Evolutionary conservation across 805 yeast species (phyloP).

Genomic region (Zygotorulaspora sp.): DNA sequence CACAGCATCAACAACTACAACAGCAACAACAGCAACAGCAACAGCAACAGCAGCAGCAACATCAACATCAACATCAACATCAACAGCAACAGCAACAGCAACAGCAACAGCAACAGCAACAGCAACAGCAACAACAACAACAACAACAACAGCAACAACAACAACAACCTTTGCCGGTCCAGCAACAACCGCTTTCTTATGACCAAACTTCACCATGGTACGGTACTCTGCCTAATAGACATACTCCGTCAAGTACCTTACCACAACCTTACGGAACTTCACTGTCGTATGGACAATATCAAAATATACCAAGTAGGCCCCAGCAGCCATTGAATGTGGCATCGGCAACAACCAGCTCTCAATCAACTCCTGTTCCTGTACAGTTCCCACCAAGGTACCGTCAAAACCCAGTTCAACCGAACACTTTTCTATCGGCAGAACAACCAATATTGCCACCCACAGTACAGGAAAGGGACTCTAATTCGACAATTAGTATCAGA

Average conservation of each 20-base stretch:
- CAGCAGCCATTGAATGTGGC: slow-evolving; percentile 5
- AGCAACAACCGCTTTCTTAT: slow-evolving; percentile 11
- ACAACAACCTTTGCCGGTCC: slow-evolving; percentile 6
- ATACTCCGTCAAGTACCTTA: slow-evolving; percentile 2
- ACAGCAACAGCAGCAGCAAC: slow-evolving; percentile 14
- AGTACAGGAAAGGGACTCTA: slow-evolving; percentile 8
- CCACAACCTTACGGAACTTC: slow-evolving; percentile 11
- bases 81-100: slow-evolving; percentile 10
- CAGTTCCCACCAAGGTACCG: slow-evolving; percentile 7
- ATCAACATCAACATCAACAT: slow-evolving; percentile 17
- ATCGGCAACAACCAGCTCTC: slow-evolving; percentile 5
- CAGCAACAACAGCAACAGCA: slow-evolving; percentile 7
- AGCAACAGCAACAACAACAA: slow-evolving; percentile 7
- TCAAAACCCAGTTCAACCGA: slow-evolving; percentile 2
- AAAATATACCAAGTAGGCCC: slow-evolving; percentile 4
- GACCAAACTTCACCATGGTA: slow-evolving; percentile 9
- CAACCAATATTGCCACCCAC: slow-evolving; percentile 2
- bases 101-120: slow-evolving; percentile 9
- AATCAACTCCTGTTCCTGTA: slow-evolving; percentile 5
- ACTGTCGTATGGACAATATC: slow-evolving; percentile 12
- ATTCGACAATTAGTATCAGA: slow-evolving; percentile 5
- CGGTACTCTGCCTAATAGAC: slow-evolving; percentile 4
- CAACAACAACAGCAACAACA: slow-evolving; percentile 9
- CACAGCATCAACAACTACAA: neutral
- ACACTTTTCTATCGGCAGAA: slow-evolving; percentile 6